Base-by-base conservation (phyloP, 768 basidiomycete species). In the Solioccasus polychromus region DNA sequence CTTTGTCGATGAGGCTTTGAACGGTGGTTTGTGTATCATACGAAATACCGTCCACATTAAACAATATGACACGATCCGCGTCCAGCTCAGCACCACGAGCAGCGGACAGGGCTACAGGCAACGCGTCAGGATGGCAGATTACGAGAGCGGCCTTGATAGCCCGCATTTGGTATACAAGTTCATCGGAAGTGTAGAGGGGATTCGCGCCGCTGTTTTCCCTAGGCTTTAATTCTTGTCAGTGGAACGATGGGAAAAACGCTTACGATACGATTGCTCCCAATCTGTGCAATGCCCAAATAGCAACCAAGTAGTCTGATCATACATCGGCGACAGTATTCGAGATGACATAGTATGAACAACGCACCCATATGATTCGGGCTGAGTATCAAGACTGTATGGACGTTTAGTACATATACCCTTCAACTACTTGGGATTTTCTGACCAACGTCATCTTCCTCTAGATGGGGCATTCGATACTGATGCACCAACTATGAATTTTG, bases 331-430 rank as follows among this genome's bases (percentile, higher is more conserved):
- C 5, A 35, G 18, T 23, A 35, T 25, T 31, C n/a, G 22, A 30
- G 12, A 39, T 25, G 18, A 45, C 11, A 31, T 2, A 17, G 32
- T 8, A n/a, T 15, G 23, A 34, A 42, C 11, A 24, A 56, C 72
- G 32, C 50, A 80, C 82, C 83, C 31, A 85, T 59, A 54, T 85
- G 80, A 58, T 88, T 88, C 24, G 80, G 74, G 48, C 82, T 82
- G 60, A 79, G 83, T 32, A 85, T 58, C 45, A 83, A 68, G 8
- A 83, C 85, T n/a, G 42, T 5, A 8, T 25, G 22, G 22, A 47
- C n/a, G 30, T 32, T 55, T 19, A 65, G 36, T n/a, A n/a, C n/a
- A n/a, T 8, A 9, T 28, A 25, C 23, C 17, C 8, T 11, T 48
- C 22, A 5, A 37, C 22, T 7, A 12, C 20, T 5, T 18, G 20